Base-by-base conservation (phyloP, 306 rosid species). In the Mucuna pruriens region DNA sequence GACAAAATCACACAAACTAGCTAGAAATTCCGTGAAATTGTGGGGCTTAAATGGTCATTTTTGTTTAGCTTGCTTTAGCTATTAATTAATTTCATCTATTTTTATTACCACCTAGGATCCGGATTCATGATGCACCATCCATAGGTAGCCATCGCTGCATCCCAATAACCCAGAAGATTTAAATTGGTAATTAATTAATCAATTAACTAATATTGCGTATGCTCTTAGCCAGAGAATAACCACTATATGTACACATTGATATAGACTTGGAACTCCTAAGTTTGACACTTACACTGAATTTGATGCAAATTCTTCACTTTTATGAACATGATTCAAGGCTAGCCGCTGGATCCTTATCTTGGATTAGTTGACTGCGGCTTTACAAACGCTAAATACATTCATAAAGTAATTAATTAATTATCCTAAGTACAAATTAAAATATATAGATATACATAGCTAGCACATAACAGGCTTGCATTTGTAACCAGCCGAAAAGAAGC, bases 261-360 rank as follows among this genome's bases (percentile, higher is more conserved):
- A 55, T 78, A 55, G 73, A 82, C 71, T 78, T 62, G 58, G 82
- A 82, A 82, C 68, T 86, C 85, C 86, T 42, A 69, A 69, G 84
- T 83, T 89, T 85, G 89, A 85, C 87, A 64, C 77, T 86, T 34
- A 29, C 94, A 83, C 97, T 91, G 94, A 93, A 89, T 89, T 91
- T 88, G 71, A 91, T 89, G 96, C 91, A 83, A 83, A 83, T 85
- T 88, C 76, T 78, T 74, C 84, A 82, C 80, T 90, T 82, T 69
- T 46, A 66, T 86, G 89, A 83, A 79, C 91, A 64, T 77, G 83
- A 85, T 88, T 88, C 88, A 81, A 49, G 97, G 88, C 20, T 67
- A 45, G 48, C 81, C 79, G 80, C 72, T 75, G 67, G 78, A 69
- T 83, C 80, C 60, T 80, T 49, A 20, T 78, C 81, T 42, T 34